Conservation (phyloP, 768 basidiomycete genomes). For the Artomyces pyxidatus region DNA sequence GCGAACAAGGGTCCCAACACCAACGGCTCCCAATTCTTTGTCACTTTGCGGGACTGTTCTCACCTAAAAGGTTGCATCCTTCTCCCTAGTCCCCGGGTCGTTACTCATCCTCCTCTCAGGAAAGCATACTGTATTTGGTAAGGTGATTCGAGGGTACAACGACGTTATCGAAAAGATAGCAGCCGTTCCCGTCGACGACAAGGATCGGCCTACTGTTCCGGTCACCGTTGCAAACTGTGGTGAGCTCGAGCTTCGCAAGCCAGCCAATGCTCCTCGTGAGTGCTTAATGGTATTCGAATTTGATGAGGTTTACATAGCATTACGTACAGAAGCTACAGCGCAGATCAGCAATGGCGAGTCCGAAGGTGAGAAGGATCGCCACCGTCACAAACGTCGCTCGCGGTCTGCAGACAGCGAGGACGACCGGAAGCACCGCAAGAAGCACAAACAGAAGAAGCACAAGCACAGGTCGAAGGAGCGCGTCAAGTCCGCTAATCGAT, state of each 20-base stretch:
- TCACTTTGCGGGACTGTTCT: conserved; percentile 68
- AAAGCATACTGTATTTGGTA: conserved; percentile 48
- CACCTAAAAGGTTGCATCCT: conserved; percentile 58
- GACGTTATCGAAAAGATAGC: conserved; percentile 52
- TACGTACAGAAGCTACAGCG: no score
- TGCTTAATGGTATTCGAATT: no score
- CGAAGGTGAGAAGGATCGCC: conserved; percentile 3
- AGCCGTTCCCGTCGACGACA: conserved; percentile 61
- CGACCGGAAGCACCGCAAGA: conserved; percentile 15
- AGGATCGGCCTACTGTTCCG: conserved; percentile 61
- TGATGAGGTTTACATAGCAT: not conserved
- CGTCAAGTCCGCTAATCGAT: conserved; percentile 2
- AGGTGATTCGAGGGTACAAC: conserved; percentile 51
- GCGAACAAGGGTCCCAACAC: conserved; percentile 82
- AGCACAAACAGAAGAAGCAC: conserved; percentile 21
- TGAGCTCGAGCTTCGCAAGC: conserved; percentile 66
- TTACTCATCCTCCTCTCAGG: conserved; percentile 42
- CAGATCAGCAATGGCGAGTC: no score
- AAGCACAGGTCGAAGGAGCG: conserved; percentile 19
- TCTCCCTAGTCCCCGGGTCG: conserved; percentile 20
- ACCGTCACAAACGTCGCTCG: conserved; percentile 14
- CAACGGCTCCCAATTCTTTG: conserved; percentile 82
- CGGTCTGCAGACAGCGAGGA: conserved; percentile 4
- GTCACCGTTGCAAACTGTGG: conserved; percentile 73
- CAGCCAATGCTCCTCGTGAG: conserved; percentile 16